Base-by-base conservation (phyloP, 1,139 yeast species). In the Nakaseomyces uthaithaninus region DNA sequence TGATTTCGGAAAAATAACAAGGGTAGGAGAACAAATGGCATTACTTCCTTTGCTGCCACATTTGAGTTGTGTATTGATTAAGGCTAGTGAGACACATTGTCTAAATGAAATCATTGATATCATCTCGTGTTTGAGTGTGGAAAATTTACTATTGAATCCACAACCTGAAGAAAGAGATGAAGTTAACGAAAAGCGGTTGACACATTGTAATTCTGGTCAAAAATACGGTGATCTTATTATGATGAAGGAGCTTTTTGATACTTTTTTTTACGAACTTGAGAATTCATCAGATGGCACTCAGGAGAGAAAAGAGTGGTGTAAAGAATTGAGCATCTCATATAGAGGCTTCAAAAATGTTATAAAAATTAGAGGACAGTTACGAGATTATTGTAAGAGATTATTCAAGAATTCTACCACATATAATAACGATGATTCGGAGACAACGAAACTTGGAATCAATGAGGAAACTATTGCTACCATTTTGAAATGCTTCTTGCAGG, bases 91-190 rank as follows among this genome's bases (percentile, higher is more conserved):
- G 37, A 59, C 59, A 36, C 76, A 75, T 0, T 78, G 79, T 19
- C 62, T 86, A 16, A 63, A 67, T 2, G 74, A 80, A 1, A 94
- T 85, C 1, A 71, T 91, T 28, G 97, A 91, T 57, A 85, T 93
- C 39, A 93, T 84, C 1, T 79, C 97, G 0, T 89, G 97, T 63
- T 69, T 93, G 27, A 86, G 95, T 4, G 96, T 91, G 3, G 97
- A 91, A 50, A 91, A 89, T 54, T 68, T 93, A 53, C 64, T 93
- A 23, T 57, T 84, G 50, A 86, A 83, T 47, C 94, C 95, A 4
- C 72, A 77, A 39, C 80, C 85, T 3, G 95, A 87, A 44, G 65
- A 70, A 44, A 69, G 98, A 47, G 96, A 91, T 53, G 95, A 83
- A 45, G 75, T 89, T 16, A 65, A 65, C 45, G 73, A 69, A 43